Percentiles rank a stretch among this genome's conserved stretches.
These are phyloP conservation scores for Boletus rubropictus DNA, from an alignment of 768 basidiomycete species.

Conservation along the genomic window DNA sequence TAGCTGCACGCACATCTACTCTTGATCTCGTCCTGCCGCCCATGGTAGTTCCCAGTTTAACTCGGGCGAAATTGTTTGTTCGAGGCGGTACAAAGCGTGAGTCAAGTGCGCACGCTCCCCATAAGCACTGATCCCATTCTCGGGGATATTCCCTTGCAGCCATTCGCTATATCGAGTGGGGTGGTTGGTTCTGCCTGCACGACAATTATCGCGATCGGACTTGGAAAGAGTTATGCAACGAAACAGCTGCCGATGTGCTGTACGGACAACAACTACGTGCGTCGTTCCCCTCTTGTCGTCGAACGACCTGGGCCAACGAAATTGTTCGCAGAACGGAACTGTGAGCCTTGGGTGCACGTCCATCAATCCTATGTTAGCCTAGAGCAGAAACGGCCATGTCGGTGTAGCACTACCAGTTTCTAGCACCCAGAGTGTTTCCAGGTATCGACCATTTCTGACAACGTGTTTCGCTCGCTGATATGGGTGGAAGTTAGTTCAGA, in stretches of 20 bases:
- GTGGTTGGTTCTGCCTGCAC: constrained; percentile 10
- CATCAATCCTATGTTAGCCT: constrained; percentile 1
- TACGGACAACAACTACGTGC: constrained; percentile 11
- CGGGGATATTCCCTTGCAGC: background rate
- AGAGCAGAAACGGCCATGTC: background rate
- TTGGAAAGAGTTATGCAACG: constrained; percentile 7
- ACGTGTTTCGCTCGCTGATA: background rate
- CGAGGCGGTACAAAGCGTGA: constrained; percentile 5
- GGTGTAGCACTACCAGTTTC: background rate
- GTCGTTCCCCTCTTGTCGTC: background rate
- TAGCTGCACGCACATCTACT: background rate
- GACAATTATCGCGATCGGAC: constrained; percentile 10
- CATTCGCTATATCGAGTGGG: constrained; percentile 6
- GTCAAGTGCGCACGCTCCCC: background rate
- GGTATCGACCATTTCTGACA: background rate
- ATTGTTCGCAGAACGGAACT: constrained; percentile 2
- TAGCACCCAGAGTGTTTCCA: background rate
- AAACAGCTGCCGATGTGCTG: constrained; percentile 13
- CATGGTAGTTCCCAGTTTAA: constrained; percentile 7
- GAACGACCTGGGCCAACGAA: background rate
- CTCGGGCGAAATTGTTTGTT: constrained; percentile 12
- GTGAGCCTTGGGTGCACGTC: constrained; percentile 13
- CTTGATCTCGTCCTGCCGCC: constrained; percentile 2
- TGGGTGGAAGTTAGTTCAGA: background rate
- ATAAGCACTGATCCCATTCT: background rate